phyloP scores from a whole-genome alignment of 257 asterid genomes.

The Marsdenia floribunda region DNA sequence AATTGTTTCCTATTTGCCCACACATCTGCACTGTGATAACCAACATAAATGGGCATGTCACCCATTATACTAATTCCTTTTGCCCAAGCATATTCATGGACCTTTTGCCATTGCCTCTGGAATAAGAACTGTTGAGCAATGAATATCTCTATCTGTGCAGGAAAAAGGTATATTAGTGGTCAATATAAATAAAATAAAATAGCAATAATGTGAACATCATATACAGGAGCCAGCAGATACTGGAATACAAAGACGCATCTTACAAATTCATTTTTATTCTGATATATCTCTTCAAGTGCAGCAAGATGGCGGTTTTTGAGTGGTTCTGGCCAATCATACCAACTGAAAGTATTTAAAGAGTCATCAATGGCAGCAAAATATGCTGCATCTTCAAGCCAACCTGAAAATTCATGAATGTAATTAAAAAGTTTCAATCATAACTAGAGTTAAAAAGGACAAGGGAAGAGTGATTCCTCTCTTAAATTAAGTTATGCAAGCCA shows the following conservation, averaged over 20 bases:
- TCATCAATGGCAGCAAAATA: conserved; percentile 94
- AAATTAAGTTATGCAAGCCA: neutral
- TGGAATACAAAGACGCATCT: conserved; percentile 26
- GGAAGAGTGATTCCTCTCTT: neutral
- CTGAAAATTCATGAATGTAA: conserved; percentile 26
- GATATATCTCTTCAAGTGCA: conserved; percentile 86
- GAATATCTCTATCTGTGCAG: conserved; percentile 78
- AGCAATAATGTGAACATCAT: conserved; percentile 9
- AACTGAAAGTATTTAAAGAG: conserved; percentile 59
- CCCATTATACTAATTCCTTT: conserved; percentile 96
- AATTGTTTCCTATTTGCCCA: conserved; percentile 96
- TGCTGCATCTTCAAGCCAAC: conserved; percentile 99
- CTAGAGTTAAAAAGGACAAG: neutral
- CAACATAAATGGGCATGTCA: conserved; percentile 99
- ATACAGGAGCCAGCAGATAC: conserved; percentile 15
- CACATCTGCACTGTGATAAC: conserved; percentile 98
- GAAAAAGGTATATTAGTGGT: conserved; percentile 16
- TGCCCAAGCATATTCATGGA: conserved; percentile 66
- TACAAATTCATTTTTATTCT: conserved; percentile 79
- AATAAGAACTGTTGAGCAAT: conserved; percentile 89
- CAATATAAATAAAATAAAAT: neutral
- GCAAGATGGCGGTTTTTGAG: conserved; percentile 86
- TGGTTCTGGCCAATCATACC: conserved; percentile 98
- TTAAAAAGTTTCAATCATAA: neutral
- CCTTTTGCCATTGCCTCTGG: conserved; percentile 95